Conservation (phyloP, 768 basidiomycete genomes). For the Lactarius hatsudake region DNA sequence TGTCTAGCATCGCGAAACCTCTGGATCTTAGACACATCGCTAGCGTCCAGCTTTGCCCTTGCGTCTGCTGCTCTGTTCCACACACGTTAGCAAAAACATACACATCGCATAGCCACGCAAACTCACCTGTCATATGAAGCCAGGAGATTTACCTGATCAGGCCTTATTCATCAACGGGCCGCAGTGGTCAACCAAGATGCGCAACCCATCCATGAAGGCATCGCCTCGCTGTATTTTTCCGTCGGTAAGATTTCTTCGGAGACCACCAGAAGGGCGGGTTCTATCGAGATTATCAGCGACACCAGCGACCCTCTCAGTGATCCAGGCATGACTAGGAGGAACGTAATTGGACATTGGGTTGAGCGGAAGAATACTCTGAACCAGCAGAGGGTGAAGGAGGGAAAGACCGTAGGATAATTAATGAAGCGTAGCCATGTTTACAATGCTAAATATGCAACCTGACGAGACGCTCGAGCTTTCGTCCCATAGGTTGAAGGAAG, state of each 20-base stretch:
- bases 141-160: too few relatives aligned
- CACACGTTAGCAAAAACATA: neutral
- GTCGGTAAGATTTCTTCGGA: too few relatives aligned
- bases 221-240: too few relatives aligned
- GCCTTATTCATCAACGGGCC: too few relatives aligned
- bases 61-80: neutral
- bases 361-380: neutral
- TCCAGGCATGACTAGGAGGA: neutral
- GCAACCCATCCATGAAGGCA: too few relatives aligned
- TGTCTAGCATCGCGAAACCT: neutral
- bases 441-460: neutral
- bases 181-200: too few relatives aligned
- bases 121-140: too few relatives aligned
- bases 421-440: neutral
- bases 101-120: too few relatives aligned
- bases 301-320: accelerated
- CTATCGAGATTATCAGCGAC: neutral
- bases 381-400: neutral
- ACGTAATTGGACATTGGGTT: neutral
- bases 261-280: too few relatives aligned
- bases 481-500: neutral
- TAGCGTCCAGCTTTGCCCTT: neutral
- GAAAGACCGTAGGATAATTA: neutral
- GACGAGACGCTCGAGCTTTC: neutral
- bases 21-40: neutral